Conservation (phyloP, 345 rosid genomes). For the Boechera stricta region DNA sequence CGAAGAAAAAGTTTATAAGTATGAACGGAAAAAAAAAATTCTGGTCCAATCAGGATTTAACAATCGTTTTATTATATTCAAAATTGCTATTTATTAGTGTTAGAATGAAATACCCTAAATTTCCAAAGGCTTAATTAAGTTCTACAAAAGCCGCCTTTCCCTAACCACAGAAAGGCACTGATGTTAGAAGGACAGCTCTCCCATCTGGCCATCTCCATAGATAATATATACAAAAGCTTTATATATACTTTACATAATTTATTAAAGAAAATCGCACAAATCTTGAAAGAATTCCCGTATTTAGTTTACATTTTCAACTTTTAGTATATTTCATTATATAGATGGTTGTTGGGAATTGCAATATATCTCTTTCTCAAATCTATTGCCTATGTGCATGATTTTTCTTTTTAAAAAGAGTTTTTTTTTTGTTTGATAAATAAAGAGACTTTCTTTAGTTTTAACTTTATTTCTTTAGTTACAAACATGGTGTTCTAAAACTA, state of each 20-base stretch:
- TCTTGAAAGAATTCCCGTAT: conserved; percentile 6
- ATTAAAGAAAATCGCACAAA: conserved; percentile 2
- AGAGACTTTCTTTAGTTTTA: conserved; percentile 18
- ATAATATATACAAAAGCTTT: conserved; percentile 37
- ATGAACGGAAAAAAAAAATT: not conserved
- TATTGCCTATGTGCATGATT: not conserved
- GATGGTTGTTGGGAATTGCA: conserved; percentile 33
- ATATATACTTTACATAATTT: not conserved
- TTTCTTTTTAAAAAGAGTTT: conserved; percentile 3
- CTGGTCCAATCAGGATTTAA: conserved; percentile 6
- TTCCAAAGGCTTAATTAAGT: conserved; percentile 35
- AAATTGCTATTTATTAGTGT: not conserved
- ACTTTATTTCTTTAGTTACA: not conserved
- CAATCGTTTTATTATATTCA: not conserved
- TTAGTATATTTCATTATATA: not conserved
- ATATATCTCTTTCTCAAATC: conserved; percentile 19
- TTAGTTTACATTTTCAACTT: conserved; percentile 13
- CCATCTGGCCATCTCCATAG: conserved; percentile 31
- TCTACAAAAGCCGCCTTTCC: conserved; percentile 42
- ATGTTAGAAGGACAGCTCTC: conserved; percentile 33
- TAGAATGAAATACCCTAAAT: not conserved
- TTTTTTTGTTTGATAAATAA: not conserved
- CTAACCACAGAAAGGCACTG: conserved; percentile 45
- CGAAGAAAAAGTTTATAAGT: not conserved
- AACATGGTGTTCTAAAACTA: conserved; percentile 4